Conservation (phyloP, 805 yeast genomes). For the Ogataea minuta region DNA sequence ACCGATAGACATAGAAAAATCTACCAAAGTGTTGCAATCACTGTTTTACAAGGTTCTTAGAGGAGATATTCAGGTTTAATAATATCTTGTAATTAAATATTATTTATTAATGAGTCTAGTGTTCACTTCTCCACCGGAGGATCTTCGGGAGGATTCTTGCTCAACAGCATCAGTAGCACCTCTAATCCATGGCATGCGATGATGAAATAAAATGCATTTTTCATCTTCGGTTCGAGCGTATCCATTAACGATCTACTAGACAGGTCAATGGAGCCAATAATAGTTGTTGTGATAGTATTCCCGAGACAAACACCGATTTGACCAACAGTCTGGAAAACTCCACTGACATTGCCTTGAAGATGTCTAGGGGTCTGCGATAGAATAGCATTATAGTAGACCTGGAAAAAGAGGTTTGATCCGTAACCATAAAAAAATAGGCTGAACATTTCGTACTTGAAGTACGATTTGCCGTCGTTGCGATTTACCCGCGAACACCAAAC, state of each 20-base stretch:
- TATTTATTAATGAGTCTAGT: too few species aligned
- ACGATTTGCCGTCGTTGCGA: slow-evolving; percentile 16
- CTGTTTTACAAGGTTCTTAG: slow-evolving; percentile 1
- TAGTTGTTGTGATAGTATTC: slow-evolving; percentile 27
- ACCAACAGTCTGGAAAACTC: slow-evolving; percentile 35
- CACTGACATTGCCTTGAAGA: slow-evolving; percentile 40
- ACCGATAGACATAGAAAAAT: not conserved
- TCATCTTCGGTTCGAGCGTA: not conserved
- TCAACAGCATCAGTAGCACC: slow-evolving; percentile 4
- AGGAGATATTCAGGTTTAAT: not conserved
- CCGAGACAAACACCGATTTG: slow-evolving; percentile 37
- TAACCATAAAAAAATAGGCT: slow-evolving; percentile 22
- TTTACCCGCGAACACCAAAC: slow-evolving; percentile 25
- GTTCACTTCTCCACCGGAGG: too few species aligned
- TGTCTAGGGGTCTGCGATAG: slow-evolving; percentile 36
- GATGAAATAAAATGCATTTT: slow-evolving; percentile 10
- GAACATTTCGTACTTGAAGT: slow-evolving; percentile 29
- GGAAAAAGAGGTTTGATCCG: slow-evolving; percentile 32
- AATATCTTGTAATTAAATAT: too few species aligned
- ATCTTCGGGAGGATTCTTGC: slow-evolving; percentile 5
- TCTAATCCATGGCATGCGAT: slow-evolving; percentile 8
- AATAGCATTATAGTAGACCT: slow-evolving; percentile 34
- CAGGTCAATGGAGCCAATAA: slow-evolving; percentile 16
- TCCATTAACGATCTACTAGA: not conserved
- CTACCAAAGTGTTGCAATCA: too few species aligned